phyloP scores from a whole-genome alignment of 306 rosid genomes.

The Rosa persica region DNA sequence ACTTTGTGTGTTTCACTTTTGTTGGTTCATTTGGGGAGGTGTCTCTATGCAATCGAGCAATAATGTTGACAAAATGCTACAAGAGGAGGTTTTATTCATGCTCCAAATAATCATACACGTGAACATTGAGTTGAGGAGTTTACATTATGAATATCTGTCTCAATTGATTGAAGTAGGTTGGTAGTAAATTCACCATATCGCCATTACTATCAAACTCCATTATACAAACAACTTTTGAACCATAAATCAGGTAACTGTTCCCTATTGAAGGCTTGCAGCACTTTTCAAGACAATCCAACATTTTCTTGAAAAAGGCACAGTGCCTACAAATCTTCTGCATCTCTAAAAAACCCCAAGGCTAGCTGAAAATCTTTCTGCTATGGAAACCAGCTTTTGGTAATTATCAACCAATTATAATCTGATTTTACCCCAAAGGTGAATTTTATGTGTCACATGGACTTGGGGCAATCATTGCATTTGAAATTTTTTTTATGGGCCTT shows the following conservation, averaged over 20 bases:
- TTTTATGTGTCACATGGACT: background rate
- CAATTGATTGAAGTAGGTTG: background rate
- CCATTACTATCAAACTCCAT: background rate
- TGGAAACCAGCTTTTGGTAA: background rate
- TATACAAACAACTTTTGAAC: background rate
- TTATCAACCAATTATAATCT: background rate
- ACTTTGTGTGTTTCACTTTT: no score
- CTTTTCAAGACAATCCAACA: background rate
- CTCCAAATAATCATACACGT: background rate
- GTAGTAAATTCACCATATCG: no score
- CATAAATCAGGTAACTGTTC: background rate
- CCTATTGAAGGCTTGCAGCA: background rate
- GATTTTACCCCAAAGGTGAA: background rate
- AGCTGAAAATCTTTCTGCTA: background rate
- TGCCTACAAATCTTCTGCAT: background rate
- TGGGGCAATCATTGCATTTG: background rate
- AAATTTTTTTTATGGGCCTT: background rate
- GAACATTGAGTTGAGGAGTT: background rate
- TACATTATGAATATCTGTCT: no score
- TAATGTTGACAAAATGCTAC: no score
- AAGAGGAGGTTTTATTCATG: no score
- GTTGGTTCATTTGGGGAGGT: no score
- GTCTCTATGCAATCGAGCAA: no score
- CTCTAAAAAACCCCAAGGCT: background rate
- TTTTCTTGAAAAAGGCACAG: background rate